These are phyloP conservation scores for Pseudocercospora fijiensis DNA, from an alignment of 2,329 filamentous ascomycete species.

Conservation along the genomic window DNA sequence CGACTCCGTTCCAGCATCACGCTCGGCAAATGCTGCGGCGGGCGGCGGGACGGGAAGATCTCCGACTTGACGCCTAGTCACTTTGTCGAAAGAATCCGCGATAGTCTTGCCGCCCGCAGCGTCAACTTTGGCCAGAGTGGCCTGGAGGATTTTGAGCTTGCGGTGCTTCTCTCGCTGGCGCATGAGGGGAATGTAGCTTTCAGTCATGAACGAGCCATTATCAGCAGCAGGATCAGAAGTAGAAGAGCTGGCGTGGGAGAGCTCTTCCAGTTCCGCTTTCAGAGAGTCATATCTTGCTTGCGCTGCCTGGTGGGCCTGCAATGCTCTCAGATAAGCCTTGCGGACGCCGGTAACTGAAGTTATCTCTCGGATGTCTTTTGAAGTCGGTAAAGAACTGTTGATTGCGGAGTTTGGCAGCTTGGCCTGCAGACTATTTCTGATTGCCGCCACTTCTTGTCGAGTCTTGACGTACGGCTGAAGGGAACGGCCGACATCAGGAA, in stretches of 20 bases:
- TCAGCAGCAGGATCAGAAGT: neutral
- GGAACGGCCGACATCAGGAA: conserved; percentile 34
- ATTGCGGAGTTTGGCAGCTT: conserved; percentile 27
- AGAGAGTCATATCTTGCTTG: conserved; percentile 34
- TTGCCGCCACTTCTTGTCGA: conserved; percentile 30
- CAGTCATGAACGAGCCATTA: conserved; percentile 16
- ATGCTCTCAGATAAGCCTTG: conserved; percentile 35
- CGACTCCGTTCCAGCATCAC: conserved; percentile 26
- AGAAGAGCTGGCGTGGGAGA: conserved; percentile 10
- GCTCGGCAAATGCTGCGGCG: conserved; percentile 21
- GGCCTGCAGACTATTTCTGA: conserved; percentile 32
- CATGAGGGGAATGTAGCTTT: conserved; percentile 30
- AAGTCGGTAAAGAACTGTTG: conserved; percentile 10
- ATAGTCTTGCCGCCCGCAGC: conserved; percentile 21
- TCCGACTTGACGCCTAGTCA: conserved; percentile 30
- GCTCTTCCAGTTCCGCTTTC: conserved; percentile 31
- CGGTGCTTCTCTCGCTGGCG: conserved; percentile 32
- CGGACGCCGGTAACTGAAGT: conserved; percentile 31
- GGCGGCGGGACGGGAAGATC: conserved; percentile 33
- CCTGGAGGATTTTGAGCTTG: conserved; percentile 33
- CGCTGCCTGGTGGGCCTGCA: conserved; percentile 34
- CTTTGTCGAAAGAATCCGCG: conserved; percentile 29
- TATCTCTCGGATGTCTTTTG: conserved; percentile 14
- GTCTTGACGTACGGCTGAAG: conserved; percentile 36
- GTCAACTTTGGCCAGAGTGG: conserved; percentile 24